Evolutionary conservation across 2,329 filamentous ascomycete species (phyloP).

Genomic region (Nigrospora osmanthi): DNA sequence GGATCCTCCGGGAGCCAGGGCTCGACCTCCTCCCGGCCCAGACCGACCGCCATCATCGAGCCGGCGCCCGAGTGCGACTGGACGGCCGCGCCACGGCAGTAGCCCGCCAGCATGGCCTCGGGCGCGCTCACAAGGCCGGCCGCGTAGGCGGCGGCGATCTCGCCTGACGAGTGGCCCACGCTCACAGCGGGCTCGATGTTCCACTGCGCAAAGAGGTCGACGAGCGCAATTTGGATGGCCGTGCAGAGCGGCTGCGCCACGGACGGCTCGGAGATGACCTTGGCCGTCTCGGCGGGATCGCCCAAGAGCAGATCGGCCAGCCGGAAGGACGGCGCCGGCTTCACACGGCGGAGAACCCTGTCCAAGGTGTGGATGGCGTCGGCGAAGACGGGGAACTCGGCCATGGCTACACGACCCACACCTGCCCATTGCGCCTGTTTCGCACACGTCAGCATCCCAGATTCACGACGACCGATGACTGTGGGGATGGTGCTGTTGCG

Average conservation of each 20-base stretch:
- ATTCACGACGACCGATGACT: background rate
- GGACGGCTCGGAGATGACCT: conserved; percentile 12
- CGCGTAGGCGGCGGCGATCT: conserved; percentile 38
- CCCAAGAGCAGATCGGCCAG: conserved; percentile 6
- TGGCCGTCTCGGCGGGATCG: conserved; percentile 11
- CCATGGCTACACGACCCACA: conserved; percentile 1
- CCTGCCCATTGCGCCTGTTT: conserved; percentile 4
- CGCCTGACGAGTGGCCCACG: conserved; percentile 27
- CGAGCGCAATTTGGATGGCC: conserved; percentile 32
- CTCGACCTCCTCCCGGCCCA: conserved; percentile 5
- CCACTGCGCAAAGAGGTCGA: conserved; percentile 27
- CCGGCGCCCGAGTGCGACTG: conserved; percentile 23
- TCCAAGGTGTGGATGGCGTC: conserved; percentile 8
- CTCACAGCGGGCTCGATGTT: conserved; percentile 25
- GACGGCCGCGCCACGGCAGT: conserved; percentile 19
- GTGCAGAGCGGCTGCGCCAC: conserved; percentile 1
- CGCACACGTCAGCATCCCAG: too few relatives aligned
- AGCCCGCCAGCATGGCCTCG: conserved; percentile 6
- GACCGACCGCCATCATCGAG: conserved; percentile 10
- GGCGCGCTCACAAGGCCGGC: conserved; percentile 32
- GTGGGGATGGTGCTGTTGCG: background rate
- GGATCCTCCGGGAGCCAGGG: too few relatives aligned
- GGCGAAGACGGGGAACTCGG: background rate
- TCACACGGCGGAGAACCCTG: background rate
- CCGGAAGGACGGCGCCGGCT: conserved; percentile 5